Conservation (phyloP, 306 rosid species). For the Malus asiatica region DNA sequence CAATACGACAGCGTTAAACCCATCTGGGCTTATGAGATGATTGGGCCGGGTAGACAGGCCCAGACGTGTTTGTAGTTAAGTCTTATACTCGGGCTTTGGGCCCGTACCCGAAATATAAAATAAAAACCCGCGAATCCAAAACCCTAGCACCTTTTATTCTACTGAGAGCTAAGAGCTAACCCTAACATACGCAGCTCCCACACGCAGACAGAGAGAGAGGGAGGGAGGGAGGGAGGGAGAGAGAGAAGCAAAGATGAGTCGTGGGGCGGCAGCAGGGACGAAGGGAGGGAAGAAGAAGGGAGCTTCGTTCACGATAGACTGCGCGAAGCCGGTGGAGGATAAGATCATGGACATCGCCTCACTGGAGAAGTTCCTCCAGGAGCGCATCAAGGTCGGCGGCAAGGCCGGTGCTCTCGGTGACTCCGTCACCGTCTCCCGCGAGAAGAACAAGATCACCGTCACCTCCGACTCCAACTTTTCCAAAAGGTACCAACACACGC, state of each 20-base stretch:
- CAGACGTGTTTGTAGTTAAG: not conserved
- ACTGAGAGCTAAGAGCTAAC: not conserved
- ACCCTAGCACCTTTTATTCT: not conserved
- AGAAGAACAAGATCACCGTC: slow-evolving; percentile 67
- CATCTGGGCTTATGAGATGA: no score
- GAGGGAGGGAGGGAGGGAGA: not conserved
- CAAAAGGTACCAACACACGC: slow-evolving; percentile 35
- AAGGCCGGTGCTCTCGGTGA: slow-evolving; percentile 82
- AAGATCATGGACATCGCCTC: slow-evolving; percentile 98
- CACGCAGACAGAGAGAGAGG: not conserved
- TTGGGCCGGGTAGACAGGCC: not conserved
- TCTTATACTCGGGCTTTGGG: not conserved
- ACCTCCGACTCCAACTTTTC: slow-evolving; percentile 59
- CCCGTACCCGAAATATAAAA: not conserved
- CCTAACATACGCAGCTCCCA: not conserved
- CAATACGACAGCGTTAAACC: no score
- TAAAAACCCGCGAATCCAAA: not conserved
- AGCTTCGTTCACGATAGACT: slow-evolving; percentile 69
- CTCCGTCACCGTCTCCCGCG: slow-evolving; percentile 44
- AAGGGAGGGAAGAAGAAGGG: slow-evolving; percentile 94
- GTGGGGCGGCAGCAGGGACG: slow-evolving; percentile 57
- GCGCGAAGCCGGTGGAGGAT: slow-evolving; percentile 89
- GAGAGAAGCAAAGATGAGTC: slow-evolving; percentile 56
- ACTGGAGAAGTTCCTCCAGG: slow-evolving; percentile 88
- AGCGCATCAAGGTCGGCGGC: slow-evolving; percentile 91